Conservation (phyloP, 495 filamentous ascomycete species). For the Trichoderma orchidacearum region DNA sequence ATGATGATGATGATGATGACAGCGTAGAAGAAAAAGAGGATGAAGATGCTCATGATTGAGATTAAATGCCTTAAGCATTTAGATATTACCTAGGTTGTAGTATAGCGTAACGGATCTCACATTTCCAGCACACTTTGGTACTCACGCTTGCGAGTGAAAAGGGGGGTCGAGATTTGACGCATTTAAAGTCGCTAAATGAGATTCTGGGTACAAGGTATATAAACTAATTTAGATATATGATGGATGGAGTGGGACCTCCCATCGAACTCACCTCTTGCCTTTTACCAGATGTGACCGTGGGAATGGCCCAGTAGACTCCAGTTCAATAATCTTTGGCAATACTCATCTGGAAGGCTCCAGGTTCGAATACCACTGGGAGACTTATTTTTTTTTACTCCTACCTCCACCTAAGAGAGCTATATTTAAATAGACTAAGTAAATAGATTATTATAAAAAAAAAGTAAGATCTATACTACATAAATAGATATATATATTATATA, state of each 20-base stretch:
- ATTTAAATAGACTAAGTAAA: too few species aligned
- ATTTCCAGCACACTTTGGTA: too few species aligned
- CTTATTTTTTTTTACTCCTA: neutral
- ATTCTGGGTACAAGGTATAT: neutral
- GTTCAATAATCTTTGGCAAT: slow-evolving; percentile 43
- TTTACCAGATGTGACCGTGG: slow-evolving; percentile 53
- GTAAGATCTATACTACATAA: too few species aligned
- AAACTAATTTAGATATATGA: neutral
- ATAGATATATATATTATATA: too few species aligned
- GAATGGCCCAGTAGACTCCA: slow-evolving; percentile 37
- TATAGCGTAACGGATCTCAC: too few species aligned
- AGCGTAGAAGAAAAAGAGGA: slow-evolving; percentile 24
- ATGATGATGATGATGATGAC: slow-evolving; percentile 46
- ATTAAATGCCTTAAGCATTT: too few species aligned
- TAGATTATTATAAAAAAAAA: too few species aligned
- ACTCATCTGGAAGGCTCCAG: slow-evolving; percentile 5
- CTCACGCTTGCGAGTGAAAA: too few species aligned
- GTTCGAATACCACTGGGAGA: slow-evolving; percentile 1
- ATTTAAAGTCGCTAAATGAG: neutral
- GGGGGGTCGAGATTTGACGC: too few species aligned
- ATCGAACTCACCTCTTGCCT: slow-evolving; percentile 47
- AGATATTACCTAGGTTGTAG: too few species aligned
- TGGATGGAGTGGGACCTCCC: slow-evolving; percentile 6
- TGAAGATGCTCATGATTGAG: too few species aligned
- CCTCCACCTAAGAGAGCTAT: too few species aligned